Percentiles rank a stretch among this genome's conserved stretches.
Evolutionary conservation across 345 rosid species (phyloP).

Genomic region (Boechera divaricarpa): DNA sequence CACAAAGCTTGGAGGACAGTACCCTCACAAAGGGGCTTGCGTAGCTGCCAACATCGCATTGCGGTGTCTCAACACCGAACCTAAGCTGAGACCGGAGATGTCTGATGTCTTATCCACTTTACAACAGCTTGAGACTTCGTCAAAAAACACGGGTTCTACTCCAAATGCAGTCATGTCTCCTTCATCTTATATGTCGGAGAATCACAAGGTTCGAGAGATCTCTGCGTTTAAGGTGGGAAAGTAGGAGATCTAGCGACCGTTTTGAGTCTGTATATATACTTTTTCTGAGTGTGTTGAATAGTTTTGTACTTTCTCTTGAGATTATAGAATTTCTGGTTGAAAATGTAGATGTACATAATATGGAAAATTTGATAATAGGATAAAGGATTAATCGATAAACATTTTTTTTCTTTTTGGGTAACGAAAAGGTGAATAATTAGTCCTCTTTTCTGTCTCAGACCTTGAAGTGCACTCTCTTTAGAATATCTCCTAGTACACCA

Average conservation of each 20-base stretch:
- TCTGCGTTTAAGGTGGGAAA: slow-evolving; percentile 1
- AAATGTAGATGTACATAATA: neutral
- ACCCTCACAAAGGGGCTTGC: slow-evolving; percentile 63
- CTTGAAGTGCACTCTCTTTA: no score
- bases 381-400: no score
- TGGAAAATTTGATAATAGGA: neutral
- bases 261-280: slow-evolving; percentile 14
- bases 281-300: slow-evolving; percentile 17
- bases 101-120: slow-evolving; percentile 56
- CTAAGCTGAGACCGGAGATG: slow-evolving; percentile 68
- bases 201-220: slow-evolving; percentile 2
- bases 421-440: no score
- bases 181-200: slow-evolving; percentile 23
- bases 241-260: slow-evolving; percentile 1
- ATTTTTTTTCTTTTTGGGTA: no score
- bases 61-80: slow-evolving; percentile 55
- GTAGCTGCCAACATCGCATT: slow-evolving; percentile 61
- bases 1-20: slow-evolving; percentile 68
- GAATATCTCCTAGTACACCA: no score
- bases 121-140: slow-evolving; percentile 37
- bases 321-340: neutral
- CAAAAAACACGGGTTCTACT: slow-evolving; percentile 19
- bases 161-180: slow-evolving; percentile 29
- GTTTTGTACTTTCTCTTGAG: slow-evolving; percentile 11
- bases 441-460: no score